Evolutionary conservation across 2,329 filamentous ascomycete species (phyloP), one percentile per base, ranked within the genome.

Genomic region (Hypoxylon sp.): DNA sequence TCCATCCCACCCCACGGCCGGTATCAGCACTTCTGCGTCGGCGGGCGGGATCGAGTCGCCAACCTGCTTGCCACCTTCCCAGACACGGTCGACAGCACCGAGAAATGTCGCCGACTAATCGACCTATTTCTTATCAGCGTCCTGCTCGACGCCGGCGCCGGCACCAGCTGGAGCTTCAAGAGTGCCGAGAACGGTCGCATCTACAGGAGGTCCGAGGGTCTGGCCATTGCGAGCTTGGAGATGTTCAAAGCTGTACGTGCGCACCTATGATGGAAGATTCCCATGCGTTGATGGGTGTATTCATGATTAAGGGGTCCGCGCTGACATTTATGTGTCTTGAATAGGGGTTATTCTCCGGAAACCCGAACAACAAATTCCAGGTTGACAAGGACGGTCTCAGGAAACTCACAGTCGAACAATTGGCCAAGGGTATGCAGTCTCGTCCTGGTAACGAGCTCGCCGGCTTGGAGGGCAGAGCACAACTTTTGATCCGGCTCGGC

Each of bases 141-240:
- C 6, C 83, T 97, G 54, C 86, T 97, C 7, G 93, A 97, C 77
- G 93, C 96, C 3, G 96, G 96, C 44, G 94, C 96, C 1, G 96
- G 96, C 44, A 95, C 90, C 2, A 87, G 89, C 72, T 99, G 96
- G 96, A 91, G 90, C 73, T 99, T 97, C 83, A 96, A 93, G 83
- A 97, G 93, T 77, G 91, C 91, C 70, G 94, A 97, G 77, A 97
- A 94, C 71, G 93, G 93, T 62, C 91, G 90, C 69, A 80, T 92
- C 44, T 98, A 95, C 80, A 86, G 89, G 57, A 89, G 96, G 55
- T 97, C 94, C 68, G 96, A 78, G 62, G 77, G 76, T 3, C 48
- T 78, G 31, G 77, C 77, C 88, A 92, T 91, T 72, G 89, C 89
- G 6, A 89, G 86, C 71, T 77, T 91, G 75, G 94, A 98, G 74